A percentile compares a stretch with the other conserved stretches of the same genome.
Evolutionary conservation across 2,329 filamentous ascomycete species (phyloP).

Genomic region (Clonostachys sp.): DNA sequence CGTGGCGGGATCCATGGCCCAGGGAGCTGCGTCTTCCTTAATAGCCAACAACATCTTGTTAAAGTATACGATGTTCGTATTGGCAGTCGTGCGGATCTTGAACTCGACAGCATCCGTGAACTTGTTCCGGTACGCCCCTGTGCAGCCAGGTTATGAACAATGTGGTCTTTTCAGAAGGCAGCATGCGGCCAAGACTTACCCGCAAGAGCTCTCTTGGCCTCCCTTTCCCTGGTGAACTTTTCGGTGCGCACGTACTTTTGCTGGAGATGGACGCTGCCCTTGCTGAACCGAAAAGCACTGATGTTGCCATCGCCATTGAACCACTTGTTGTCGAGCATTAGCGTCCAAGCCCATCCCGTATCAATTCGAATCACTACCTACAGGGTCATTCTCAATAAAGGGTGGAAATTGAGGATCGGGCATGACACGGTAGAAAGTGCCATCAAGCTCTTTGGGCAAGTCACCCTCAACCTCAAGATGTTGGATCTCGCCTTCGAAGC

Average conservation of each 20-base stretch:
- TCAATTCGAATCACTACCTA: too few species aligned
- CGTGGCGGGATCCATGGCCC: slow-evolving; percentile 29
- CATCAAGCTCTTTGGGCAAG: slow-evolving; percentile 9
- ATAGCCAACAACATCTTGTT: slow-evolving; percentile 37
- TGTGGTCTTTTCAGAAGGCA: too few species aligned
- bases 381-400: too few species aligned
- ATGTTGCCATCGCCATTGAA: slow-evolving; percentile 33
- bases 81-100: slow-evolving; percentile 21
- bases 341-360: too few species aligned
- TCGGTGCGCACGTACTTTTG: slow-evolving; percentile 30
- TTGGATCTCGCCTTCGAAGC: slow-evolving; percentile 4
- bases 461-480: slow-evolving; percentile 7
- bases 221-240: slow-evolving; percentile 20
- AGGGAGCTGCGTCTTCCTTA: slow-evolving; percentile 42
- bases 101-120: slow-evolving; percentile 28
- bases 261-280: slow-evolving; percentile 21
- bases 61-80: slow-evolving; percentile 48
- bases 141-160: slow-evolving; percentile 5
- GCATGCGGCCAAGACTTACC: too few species aligned
- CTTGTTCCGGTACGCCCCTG: slow-evolving; percentile 31
- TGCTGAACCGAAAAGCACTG: slow-evolving; percentile 22
- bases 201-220: slow-evolving; percentile 15
- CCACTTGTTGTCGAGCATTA: slow-evolving; percentile 1
- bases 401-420: too few species aligned
- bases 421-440: slow-evolving; percentile 8